phyloP scores from a whole-genome alignment of 2,329 filamentous ascomycete species.

The Madurella fahalii region DNA sequence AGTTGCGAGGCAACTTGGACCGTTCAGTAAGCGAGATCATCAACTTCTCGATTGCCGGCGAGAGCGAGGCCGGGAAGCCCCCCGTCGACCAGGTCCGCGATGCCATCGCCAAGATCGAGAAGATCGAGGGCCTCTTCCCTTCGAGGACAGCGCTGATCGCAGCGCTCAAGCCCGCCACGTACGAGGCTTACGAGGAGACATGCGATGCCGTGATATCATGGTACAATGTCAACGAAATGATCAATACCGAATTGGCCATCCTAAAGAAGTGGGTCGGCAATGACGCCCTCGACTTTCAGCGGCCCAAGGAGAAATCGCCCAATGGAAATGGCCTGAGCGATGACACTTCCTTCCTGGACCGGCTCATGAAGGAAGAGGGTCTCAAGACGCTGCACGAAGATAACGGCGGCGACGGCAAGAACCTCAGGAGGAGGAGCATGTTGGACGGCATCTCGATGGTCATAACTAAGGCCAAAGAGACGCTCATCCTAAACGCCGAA shows the following conservation, averaged over 20 bases:
- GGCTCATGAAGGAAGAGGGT: constrained; percentile 92
- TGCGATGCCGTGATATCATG: constrained; percentile 88
- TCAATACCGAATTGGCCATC: constrained; percentile 89
- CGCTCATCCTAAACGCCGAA: constrained; percentile 79
- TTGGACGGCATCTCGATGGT: constrained; percentile 77
- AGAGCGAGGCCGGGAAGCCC: constrained; percentile 84
- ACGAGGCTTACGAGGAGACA: constrained; percentile 72
- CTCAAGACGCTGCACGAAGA: constrained; percentile 87
- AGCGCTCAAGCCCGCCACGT: constrained; percentile 73
- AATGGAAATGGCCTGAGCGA: constrained; percentile 73
- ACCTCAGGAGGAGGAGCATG: constrained; percentile 63
- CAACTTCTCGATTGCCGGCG: constrained; percentile 89
- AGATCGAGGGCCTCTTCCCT: constrained; percentile 79
- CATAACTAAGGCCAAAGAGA: constrained; percentile 89
- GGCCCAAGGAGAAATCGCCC: constrained; percentile 64
- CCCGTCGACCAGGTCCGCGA: constrained; percentile 85
- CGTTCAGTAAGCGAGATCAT: constrained; percentile 81
- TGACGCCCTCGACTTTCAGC: constrained; percentile 85
- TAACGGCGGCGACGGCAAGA: constrained; percentile 38
- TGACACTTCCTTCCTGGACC: constrained; percentile 89
- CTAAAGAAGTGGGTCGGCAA: constrained; percentile 97
- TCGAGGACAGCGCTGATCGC: constrained; percentile 69
- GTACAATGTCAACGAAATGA: constrained; percentile 95
- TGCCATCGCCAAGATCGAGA: constrained; percentile 85
- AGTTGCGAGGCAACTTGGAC: constrained; percentile 70